These are phyloP conservation scores for Evansstolkia leycettana DNA, from an alignment of 495 filamentous ascomycete genomes.

Conservation along the genomic window DNA sequence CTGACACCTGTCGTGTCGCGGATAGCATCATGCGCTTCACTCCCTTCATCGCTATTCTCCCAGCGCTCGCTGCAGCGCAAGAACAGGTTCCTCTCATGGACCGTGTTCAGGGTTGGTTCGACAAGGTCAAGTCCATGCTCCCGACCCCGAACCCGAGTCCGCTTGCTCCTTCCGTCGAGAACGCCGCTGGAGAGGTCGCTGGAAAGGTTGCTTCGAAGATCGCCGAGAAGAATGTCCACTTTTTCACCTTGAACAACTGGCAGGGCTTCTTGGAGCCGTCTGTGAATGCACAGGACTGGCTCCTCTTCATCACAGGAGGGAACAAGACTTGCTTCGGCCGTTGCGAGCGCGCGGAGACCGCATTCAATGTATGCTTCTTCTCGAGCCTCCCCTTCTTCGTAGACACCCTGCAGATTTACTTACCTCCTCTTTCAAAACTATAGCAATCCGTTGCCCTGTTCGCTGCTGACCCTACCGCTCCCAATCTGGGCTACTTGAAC, in stretches of 20 bases:
- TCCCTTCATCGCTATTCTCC: slow-evolving; percentile 48
- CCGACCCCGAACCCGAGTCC: slow-evolving; percentile 32
- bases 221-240: slow-evolving; percentile 41
- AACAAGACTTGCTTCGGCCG: slow-evolving; percentile 78
- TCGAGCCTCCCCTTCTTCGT: no score
- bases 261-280: slow-evolving; percentile 52
- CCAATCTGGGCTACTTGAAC: slow-evolving; percentile 60
- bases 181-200: no score
- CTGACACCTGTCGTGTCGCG: slow-evolving; percentile 9
- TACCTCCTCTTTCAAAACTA: slow-evolving; percentile 18
- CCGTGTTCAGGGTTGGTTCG: slow-evolving; percentile 52
- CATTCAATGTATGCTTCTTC: slow-evolving; percentile 38
- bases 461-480: slow-evolving; percentile 49
- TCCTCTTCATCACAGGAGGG: slow-evolving; percentile 67
- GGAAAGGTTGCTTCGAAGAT: slow-evolving; percentile 42
- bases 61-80: slow-evolving; percentile 59
- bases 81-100: slow-evolving; percentile 62
- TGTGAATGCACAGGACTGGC: slow-evolving; percentile 61
- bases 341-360: slow-evolving; percentile 39
- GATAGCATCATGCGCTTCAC: slow-evolving; percentile 58
- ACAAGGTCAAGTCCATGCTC: slow-evolving; percentile 47
- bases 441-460: slow-evolving; percentile 59
- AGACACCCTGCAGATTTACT: background rate
- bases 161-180: slow-evolving; percentile 27
- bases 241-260: slow-evolving; percentile 65